phyloP scores from a whole-genome alignment of 768 basidiomycete genomes.

The Phallus indusiatus region DNA sequence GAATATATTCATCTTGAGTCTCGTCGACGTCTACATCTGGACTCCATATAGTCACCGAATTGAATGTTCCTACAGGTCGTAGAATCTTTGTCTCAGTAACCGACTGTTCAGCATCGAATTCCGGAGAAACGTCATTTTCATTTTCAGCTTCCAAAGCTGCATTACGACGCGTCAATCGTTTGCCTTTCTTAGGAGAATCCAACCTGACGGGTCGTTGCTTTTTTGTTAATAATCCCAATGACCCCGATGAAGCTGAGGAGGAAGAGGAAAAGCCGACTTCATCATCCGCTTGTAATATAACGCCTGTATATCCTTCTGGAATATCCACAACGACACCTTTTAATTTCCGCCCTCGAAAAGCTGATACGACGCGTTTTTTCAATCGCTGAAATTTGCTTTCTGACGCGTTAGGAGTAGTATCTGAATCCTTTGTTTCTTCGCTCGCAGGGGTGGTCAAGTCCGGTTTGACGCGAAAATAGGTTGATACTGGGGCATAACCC shows the following conservation, averaged over 20 bases:
- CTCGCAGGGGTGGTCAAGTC: no score
- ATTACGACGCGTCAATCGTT: slow-evolving; percentile 19
- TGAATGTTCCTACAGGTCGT: slow-evolving; percentile 46
- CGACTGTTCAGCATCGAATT: slow-evolving; percentile 18
- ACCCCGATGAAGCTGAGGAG: no score
- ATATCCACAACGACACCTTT: slow-evolving; percentile 55
- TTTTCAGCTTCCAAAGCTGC: slow-evolving; percentile 22
- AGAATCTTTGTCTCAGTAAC: slow-evolving; percentile 11
- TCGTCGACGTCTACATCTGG: slow-evolving; percentile 62
- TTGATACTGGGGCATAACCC: slow-evolving; percentile 64
- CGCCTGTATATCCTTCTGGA: slow-evolving; percentile 58
- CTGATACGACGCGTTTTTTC: slow-evolving; percentile 40
- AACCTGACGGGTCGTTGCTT: slow-evolving; percentile 12
- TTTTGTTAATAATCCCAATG: slow-evolving; percentile 11
- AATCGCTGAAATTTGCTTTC: neutral
- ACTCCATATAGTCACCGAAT: slow-evolving; percentile 66
- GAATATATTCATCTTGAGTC: slow-evolving; percentile 60
- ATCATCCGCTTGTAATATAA: slow-evolving; percentile 40
- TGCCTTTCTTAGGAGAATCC: slow-evolving; percentile 12
- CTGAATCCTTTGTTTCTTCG: neutral
- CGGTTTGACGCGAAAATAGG: slow-evolving; percentile 54
- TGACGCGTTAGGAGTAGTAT: neutral
- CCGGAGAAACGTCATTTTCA: slow-evolving; percentile 15
- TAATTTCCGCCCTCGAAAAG: slow-evolving; percentile 69
- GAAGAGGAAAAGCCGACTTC: slow-evolving; percentile 7